These are phyloP conservation scores for Didymella segeticola DNA, from an alignment of 2,329 filamentous ascomycete species.

Conservation along the genomic window DNA sequence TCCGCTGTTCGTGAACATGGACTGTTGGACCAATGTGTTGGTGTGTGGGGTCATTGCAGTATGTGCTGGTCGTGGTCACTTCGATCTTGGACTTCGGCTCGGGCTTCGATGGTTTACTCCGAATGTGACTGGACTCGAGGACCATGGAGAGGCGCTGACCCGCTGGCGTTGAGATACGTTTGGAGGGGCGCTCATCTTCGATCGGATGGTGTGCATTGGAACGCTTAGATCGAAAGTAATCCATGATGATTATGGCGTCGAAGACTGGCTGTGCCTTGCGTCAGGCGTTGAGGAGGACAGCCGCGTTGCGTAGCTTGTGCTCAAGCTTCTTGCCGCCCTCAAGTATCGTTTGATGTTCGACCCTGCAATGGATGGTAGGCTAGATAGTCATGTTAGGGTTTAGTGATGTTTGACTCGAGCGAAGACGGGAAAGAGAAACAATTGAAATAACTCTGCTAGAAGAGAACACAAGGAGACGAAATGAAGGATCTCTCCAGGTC, in stretches of 20 bases:
- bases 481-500: constrained; percentile 1
- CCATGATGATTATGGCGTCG: constrained; percentile 27
- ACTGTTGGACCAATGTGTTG: constrained; percentile 31
- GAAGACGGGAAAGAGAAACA: constrained; percentile 10
- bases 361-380: constrained; percentile 6
- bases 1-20: constrained; percentile 26
- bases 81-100: constrained; percentile 34
- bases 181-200: constrained; percentile 42
- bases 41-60: constrained; percentile 37
- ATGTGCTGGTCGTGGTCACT: constrained; percentile 38
- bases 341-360: constrained; percentile 16
- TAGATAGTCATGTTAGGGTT: constrained; percentile 16
- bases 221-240: constrained; percentile 33
- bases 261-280: constrained; percentile 2
- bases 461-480: constrained; percentile 10
- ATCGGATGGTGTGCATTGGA: constrained; percentile 32
- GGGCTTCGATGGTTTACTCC: constrained; percentile 26
- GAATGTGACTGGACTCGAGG: constrained; percentile 41
- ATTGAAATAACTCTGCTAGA: constrained; percentile 9
- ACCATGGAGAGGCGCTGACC: constrained; percentile 52
- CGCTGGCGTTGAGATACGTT: constrained; percentile 52
- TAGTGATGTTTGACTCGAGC: constrained; percentile 13
- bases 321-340: constrained; percentile 10
- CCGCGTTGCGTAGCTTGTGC: constrained; percentile 3
- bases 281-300: constrained; percentile 4